These are phyloP conservation scores for Crataegus laevigata DNA, from an alignment of 306 rosid species.

Conservation along the genomic window DNA sequence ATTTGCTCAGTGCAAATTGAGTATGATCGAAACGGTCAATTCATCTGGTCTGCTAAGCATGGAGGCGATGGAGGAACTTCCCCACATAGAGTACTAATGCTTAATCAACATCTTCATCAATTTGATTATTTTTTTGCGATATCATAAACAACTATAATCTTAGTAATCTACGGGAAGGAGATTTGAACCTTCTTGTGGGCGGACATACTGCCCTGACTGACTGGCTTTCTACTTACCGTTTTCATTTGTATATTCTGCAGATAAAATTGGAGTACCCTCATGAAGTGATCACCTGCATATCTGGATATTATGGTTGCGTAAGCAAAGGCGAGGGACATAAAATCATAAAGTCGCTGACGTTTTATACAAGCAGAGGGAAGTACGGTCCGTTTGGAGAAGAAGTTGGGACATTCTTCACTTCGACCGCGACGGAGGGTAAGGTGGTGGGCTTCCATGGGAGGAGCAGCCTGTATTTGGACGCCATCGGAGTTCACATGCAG, in stretches of 20 bases:
- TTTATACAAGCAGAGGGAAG: constrained; percentile 66
- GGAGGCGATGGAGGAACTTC: constrained; percentile 66
- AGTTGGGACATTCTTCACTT: constrained; percentile 81
- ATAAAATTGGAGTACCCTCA: constrained; percentile 74
- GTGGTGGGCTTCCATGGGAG: constrained; percentile 85
- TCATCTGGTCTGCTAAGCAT: constrained; percentile 86
- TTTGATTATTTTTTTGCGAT: too few species aligned
- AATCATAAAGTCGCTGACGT: constrained; percentile 66
- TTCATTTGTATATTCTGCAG: constrained; percentile 27
- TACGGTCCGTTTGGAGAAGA: constrained; percentile 90
- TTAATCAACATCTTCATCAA: background rate
- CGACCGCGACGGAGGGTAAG: constrained; percentile 80
- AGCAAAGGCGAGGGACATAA: constrained; percentile 32
- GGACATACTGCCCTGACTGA: too few species aligned
- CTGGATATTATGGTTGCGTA: constrained; percentile 63
- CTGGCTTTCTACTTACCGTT: background rate
- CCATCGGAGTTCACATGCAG: constrained; percentile 92
- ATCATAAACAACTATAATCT: too few species aligned
- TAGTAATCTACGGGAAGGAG: too few species aligned
- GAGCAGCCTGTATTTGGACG: constrained; percentile 82
- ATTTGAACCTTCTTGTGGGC: background rate
- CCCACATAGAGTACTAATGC: constrained; percentile 50
- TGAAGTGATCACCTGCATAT: constrained; percentile 67
- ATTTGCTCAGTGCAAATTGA: constrained; percentile 82
- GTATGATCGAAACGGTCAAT: constrained; percentile 78